Percentiles rank a stretch among this genome's conserved stretches.
Conservation (phyloP, 2,329 filamentous ascomycete genomes). For the Fusarium palustre region DNA sequence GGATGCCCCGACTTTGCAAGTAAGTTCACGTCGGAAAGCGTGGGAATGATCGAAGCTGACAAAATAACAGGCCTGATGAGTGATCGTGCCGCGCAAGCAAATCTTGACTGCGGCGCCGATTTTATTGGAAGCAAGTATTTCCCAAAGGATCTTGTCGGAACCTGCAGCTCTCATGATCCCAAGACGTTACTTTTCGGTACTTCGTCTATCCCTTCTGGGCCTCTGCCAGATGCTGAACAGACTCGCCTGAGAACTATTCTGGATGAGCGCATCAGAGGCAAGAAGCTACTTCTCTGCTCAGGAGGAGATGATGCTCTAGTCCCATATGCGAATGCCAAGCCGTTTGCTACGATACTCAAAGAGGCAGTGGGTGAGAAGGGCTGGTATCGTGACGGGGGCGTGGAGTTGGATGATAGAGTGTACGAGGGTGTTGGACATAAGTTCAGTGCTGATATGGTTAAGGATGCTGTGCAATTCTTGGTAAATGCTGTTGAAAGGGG, state of each 20-base stretch:
- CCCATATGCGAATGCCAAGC: conserved; percentile 69
- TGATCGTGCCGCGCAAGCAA: conserved; percentile 78
- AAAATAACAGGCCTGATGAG: conserved; percentile 69
- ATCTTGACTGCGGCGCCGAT: conserved; percentile 63
- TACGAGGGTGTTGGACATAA: conserved; percentile 77
- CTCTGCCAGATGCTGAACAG: conserved; percentile 54
- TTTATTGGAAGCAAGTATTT: conserved; percentile 86
- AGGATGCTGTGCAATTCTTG: conserved; percentile 74
- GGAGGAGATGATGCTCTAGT: conserved; percentile 78
- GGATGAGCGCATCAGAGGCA: conserved; percentile 65
- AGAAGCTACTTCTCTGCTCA: conserved; percentile 73
- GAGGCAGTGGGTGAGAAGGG: conserved; percentile 56
- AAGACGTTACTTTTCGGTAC: conserved; percentile 77
- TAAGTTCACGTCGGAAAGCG: conserved; percentile 47
- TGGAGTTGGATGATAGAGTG: conserved; percentile 72
- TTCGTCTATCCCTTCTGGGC: conserved; percentile 49
- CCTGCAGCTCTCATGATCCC: conserved; percentile 77
- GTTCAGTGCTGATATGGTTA: conserved; percentile 75
- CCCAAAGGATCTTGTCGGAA: conserved; percentile 72
- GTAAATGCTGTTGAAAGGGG: conserved; percentile 57
- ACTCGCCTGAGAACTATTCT: conserved; percentile 60
- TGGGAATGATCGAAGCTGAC: not conserved
- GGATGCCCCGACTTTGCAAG: conserved; percentile 90
- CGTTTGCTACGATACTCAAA: conserved; percentile 73
- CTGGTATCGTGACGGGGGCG: conserved; percentile 67